Base-by-base conservation (phyloP, 2,329 filamentous ascomycete species). In the Colletotrichum sp. region DNA sequence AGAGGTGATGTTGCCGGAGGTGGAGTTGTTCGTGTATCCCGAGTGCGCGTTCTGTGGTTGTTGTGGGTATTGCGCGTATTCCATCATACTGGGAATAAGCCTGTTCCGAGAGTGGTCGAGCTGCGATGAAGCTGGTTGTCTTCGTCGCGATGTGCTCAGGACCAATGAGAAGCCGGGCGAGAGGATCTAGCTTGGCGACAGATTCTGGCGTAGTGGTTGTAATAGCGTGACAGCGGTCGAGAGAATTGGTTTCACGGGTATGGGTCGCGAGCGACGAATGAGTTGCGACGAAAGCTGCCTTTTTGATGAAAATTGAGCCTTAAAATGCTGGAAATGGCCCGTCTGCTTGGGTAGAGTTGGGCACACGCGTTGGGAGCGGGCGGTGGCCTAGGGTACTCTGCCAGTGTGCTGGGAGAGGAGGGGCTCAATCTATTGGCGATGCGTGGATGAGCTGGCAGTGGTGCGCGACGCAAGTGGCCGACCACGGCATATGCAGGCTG, bases 21-120 rank as follows among this genome's bases (percentile, higher is more conserved):
- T 79, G 76, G 83, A 84, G 61, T 90, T 89, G 80, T 88, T 90
- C 78, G 92, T 88, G 84, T 93, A 94, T 80, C 90, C 88, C 65
- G 86, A 87, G 82, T 93, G 92, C 74, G 90, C 87, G 82, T 91
- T 91, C 84, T 93, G 92, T 83, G 90, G 87, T 84, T 92, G 89
- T 84, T 91, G 92, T 81, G 92, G 91, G 82, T 94, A 93, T 85
- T 93, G 91, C 83, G 91, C 90, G 87, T 94, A 94, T 85, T 94
- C 93, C 93, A 94, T 94, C 86, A 89, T 93, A 81, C 83, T 82
- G 82, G 81, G 74, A 78, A 64, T 55, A 66, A 67, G 73, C 75
- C 63, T 65, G 63, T 65, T 65, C 33, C 33, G 69, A 43, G 21
- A 29, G 11, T 13, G 29, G 65, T 61, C 51, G 66, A 63, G 51